Conservation (phyloP, 163 green algal species). For the Volvox carteri region DNA sequence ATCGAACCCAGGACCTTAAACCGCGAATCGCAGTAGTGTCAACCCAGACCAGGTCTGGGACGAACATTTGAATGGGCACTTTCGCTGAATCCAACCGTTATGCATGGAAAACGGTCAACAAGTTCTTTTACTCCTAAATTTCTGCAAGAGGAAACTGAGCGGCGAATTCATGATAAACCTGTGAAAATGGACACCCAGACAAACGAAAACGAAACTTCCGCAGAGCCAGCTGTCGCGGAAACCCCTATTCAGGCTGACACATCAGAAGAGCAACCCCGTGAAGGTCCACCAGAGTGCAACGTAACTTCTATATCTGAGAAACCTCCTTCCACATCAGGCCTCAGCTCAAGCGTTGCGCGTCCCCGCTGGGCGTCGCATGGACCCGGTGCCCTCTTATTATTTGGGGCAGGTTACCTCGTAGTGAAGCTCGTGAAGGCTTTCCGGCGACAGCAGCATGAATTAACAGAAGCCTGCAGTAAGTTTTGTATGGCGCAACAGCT, state of each 20-base stretch:
- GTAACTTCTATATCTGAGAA: neutral
- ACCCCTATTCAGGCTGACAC: too few relatives aligned
- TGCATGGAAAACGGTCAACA: too few relatives aligned
- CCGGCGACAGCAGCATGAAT: neutral
- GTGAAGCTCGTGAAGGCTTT: neutral
- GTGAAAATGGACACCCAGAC: neutral
- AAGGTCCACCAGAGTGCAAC: too few relatives aligned
- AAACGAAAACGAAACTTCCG: neutral
- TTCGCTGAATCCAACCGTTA: too few relatives aligned
- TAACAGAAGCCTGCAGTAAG: conserved; percentile 19
- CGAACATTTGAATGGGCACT: too few relatives aligned
- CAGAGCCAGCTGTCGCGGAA: neutral
- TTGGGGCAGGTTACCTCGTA: neutral
- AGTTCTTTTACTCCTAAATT: too few relatives aligned
- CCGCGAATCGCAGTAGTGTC: too few relatives aligned
- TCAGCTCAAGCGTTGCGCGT: neutral
- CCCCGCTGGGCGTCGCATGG: neutral
- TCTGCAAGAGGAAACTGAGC: too few relatives aligned
- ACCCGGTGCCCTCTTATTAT: neutral
- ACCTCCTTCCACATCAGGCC: neutral
- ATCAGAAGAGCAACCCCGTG: too few relatives aligned
- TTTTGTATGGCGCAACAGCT: neutral
- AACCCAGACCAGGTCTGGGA: too few relatives aligned
- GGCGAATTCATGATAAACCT: too few relatives aligned
- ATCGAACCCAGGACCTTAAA: too few relatives aligned